Conservation (phyloP, 768 basidiomycete genomes). For the Flagelloscypha sp. region DNA sequence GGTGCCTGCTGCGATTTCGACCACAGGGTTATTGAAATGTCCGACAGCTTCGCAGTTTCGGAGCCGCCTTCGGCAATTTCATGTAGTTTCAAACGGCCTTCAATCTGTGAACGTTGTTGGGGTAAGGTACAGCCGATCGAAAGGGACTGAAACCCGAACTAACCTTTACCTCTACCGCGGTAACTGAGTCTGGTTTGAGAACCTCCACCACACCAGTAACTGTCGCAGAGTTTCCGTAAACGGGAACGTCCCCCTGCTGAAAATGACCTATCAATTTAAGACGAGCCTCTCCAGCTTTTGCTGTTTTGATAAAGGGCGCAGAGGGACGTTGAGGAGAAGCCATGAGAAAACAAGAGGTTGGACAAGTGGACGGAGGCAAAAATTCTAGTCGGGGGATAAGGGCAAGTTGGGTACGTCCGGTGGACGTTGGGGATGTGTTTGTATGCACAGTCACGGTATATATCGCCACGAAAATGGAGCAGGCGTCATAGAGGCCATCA, state of each 20-base stretch:
- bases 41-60: slow-evolving; percentile 40
- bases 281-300: slow-evolving; percentile 42
- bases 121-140: slow-evolving; percentile 3
- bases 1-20: slow-evolving; percentile 32
- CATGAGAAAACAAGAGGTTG: too few relatives aligned
- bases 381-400: too few relatives aligned
- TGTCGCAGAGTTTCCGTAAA: slow-evolving; percentile 42
- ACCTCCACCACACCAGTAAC: slow-evolving; percentile 54
- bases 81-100: slow-evolving; percentile 48
- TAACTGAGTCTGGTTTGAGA: slow-evolving; percentile 44
- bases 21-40: slow-evolving; percentile 51
- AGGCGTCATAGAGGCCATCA: too few relatives aligned
- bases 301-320: slow-evolving; percentile 50
- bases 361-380: too few relatives aligned
- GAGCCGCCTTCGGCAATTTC: slow-evolving; percentile 66
- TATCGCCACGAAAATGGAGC: too few relatives aligned
- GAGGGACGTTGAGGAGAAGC: slow-evolving; percentile 29
- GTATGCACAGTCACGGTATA: too few relatives aligned
- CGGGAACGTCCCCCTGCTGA: slow-evolving; percentile 40
- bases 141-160: slow-evolving; percentile 8
- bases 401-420: too few relatives aligned
- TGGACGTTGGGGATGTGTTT: too few relatives aligned
- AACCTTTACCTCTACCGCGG: slow-evolving; percentile 59
- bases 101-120: slow-evolving; percentile 34
- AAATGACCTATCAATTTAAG: slow-evolving; percentile 49